These are phyloP conservation scores for Escallonia herrerae DNA, from an alignment of 129 eudicot genomes.

Conservation along the genomic window DNA sequence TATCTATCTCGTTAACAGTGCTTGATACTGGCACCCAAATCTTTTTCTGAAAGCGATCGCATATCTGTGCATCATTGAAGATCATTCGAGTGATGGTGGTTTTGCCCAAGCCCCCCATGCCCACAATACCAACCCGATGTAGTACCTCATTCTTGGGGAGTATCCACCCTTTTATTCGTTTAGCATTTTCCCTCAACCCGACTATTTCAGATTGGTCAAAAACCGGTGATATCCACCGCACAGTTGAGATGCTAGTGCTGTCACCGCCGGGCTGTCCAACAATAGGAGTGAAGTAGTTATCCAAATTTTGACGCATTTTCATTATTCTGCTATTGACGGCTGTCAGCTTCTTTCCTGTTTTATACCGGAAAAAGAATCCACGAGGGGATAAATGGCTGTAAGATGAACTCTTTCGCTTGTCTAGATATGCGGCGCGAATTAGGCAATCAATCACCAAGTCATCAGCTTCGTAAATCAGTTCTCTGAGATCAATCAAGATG, in stretches of 20 bases:
- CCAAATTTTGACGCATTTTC: slow-evolving; percentile 2
- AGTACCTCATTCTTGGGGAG: slow-evolving; percentile 18
- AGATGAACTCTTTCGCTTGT: background rate
- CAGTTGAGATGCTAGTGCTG: slow-evolving; percentile 1
- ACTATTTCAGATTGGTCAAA: slow-evolving; percentile 24
- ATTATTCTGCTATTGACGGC: slow-evolving; percentile 17
- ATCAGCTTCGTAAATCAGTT: slow-evolving; percentile 26
- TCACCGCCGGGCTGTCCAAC: background rate
- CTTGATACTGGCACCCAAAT: slow-evolving; percentile 34
- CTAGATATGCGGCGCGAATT: background rate
- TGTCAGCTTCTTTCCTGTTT: slow-evolving; percentile 16
- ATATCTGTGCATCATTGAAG: slow-evolving; percentile 18
- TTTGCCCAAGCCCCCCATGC: slow-evolving; percentile 17
- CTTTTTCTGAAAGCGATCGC: slow-evolving; percentile 21
- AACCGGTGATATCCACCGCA: slow-evolving; percentile 22
- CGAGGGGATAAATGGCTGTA: background rate
- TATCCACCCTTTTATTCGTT: slow-evolving; percentile 22
- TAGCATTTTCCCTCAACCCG: slow-evolving; percentile 22
- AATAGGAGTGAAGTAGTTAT: slow-evolving; percentile 14
- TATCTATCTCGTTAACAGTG: background rate
- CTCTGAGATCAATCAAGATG: slow-evolving; percentile 14
- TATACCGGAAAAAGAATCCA: background rate
- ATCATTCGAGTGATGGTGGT: slow-evolving; percentile 25
- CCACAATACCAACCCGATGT: slow-evolving; percentile 24
- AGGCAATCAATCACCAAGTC: slow-evolving; percentile 25